A percentile compares a stretch with the other conserved stretches of the same genome.
Evolutionary conservation across 768 basidiomycete genomes (phyloP).

Genomic region (Psilocybe cubensis): DNA sequence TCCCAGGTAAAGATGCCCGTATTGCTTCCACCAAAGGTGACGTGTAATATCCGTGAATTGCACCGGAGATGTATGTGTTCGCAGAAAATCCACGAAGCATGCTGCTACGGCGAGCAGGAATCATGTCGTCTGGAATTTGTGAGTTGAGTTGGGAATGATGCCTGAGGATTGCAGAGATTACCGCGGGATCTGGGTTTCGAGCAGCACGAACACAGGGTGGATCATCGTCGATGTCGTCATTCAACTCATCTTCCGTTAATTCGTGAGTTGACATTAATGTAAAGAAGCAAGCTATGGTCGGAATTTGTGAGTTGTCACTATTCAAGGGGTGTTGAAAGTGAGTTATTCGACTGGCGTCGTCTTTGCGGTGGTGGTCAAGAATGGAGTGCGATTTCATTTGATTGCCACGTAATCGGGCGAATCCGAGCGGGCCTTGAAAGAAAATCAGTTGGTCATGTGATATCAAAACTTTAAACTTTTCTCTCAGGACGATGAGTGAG

Average conservation of each 20-base stretch:
- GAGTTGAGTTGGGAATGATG: not conserved
- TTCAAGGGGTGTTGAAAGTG: too few relatives aligned
- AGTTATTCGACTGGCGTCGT: too few relatives aligned
- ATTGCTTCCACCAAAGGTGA: not conserved
- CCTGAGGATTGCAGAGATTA: not conserved
- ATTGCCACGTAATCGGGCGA: too few relatives aligned
- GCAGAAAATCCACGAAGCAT: not conserved
- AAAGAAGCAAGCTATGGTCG: too few relatives aligned
- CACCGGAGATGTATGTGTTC: not conserved
- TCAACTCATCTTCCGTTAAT: not conserved
- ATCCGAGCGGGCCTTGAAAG: too few relatives aligned
- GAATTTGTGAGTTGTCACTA: too few relatives aligned
- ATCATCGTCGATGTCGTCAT: not conserved
- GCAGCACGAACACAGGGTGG: not conserved
- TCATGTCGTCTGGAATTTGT: not conserved
- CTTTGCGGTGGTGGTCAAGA: too few relatives aligned
- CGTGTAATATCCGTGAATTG: not conserved
- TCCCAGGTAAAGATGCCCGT: not conserved
- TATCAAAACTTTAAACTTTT: too few relatives aligned
- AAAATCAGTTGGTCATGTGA: too few relatives aligned
- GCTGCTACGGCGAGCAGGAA: too few relatives aligned
- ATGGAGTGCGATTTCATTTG: too few relatives aligned
- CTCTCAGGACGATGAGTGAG: too few relatives aligned
- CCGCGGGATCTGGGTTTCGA: not conserved
- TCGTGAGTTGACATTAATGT: not conserved